phyloP scores from a whole-genome alignment of 106 monocot species.

The Dendrobium huoshanense region DNA sequence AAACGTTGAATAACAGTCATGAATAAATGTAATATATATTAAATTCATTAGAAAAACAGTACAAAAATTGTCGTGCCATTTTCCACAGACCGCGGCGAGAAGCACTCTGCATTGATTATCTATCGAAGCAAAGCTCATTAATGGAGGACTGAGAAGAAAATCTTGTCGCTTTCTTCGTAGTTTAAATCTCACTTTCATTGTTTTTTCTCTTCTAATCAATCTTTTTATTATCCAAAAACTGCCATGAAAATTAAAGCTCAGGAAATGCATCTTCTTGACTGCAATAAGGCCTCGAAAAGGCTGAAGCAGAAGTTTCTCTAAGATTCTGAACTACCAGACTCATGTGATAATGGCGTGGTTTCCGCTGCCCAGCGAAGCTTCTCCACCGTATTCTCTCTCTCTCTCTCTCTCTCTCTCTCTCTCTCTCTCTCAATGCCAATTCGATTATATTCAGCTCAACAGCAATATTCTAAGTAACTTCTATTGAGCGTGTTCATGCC shows the following conservation, averaged over 20 bases:
- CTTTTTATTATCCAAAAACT: not conserved
- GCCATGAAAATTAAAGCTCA: not conserved
- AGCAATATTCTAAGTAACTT: too few species aligned
- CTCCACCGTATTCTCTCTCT: not conserved
- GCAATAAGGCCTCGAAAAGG: not conserved
- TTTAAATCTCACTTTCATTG: too few species aligned
- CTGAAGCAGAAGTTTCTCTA: not conserved
- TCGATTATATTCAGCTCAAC: too few species aligned
- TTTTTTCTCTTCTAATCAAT: too few species aligned
- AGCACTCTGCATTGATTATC: not conserved
- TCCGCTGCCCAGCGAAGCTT: not conserved
- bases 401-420: not conserved
- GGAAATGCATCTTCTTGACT: not conserved
- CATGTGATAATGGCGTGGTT: not conserved
- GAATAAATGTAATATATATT: not conserved
- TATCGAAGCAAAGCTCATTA: not conserved
- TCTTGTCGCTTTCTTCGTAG: too few species aligned
- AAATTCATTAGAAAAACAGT: not conserved
- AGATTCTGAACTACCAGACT: not conserved
- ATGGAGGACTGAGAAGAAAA: not conserved
- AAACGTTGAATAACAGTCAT: too few species aligned
- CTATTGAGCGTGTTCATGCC: too few species aligned
- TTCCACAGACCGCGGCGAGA: slow-evolving; percentile 6
- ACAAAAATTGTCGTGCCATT: not conserved
- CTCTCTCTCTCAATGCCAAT: not conserved